phyloP scores from a whole-genome alignment of 192 early-diverging fungal genomes.

The Coemansia umbellata region DNA sequence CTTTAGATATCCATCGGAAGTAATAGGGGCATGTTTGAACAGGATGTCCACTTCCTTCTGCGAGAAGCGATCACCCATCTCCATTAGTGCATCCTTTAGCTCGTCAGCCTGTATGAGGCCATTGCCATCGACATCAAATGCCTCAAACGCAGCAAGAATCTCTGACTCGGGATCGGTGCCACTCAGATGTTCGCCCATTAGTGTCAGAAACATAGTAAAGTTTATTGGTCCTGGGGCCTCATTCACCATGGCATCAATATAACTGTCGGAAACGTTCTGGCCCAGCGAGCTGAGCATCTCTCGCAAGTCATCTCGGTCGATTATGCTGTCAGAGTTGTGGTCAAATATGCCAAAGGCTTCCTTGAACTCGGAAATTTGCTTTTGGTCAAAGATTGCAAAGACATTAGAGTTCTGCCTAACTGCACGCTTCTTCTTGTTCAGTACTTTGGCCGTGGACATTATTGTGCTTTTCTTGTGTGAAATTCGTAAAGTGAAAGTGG shows the following conservation, averaged over 20 bases:
- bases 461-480: not conserved
- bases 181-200: slow-evolving; percentile 90
- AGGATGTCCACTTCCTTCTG: slow-evolving; percentile 92
- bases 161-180: slow-evolving; percentile 90
- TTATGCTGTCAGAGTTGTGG: slow-evolving; percentile 85
- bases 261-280: slow-evolving; percentile 60
- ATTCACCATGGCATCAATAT: slow-evolving; percentile 85
- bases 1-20: slow-evolving; percentile 74
- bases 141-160: slow-evolving; percentile 89
- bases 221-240: slow-evolving; percentile 90
- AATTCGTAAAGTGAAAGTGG: not conserved
- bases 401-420: slow-evolving; percentile 95
- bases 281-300: slow-evolving; percentile 83
- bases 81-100: slow-evolving; percentile 83
- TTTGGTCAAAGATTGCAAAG: slow-evolving; percentile 96
- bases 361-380: slow-evolving; percentile 94
- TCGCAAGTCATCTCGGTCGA: slow-evolving; percentile 90
- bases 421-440: slow-evolving; percentile 82
- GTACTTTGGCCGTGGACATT: slow-evolving; percentile 28
- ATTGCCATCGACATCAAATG: slow-evolving; percentile 81
- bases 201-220: slow-evolving; percentile 95
- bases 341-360: slow-evolving; percentile 97
- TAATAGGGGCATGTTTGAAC: slow-evolving; percentile 85
- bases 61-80: slow-evolving; percentile 91
- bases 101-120: slow-evolving; percentile 79